Base-by-base conservation (phyloP, 2,329 filamentous ascomycete species). In the Talaromyces sp. region DNA sequence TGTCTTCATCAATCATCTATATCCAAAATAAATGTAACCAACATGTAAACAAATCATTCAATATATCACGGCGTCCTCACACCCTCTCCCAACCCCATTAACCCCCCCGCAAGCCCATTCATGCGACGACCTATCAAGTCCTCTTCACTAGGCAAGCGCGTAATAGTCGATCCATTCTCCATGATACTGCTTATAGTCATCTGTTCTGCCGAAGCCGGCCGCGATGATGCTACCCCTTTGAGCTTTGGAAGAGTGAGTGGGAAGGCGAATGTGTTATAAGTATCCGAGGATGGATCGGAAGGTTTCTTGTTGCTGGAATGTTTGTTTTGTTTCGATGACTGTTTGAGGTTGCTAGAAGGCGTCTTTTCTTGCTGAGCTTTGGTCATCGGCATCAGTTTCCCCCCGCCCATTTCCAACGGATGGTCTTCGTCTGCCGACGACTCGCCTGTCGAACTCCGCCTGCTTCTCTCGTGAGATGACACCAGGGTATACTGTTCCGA, bases 351-450 rank as follows among this genome's bases (percentile, higher is more conserved):
- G 16, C 16, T 16, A 28, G 44, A 51, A 51, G 44, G n/a, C 16
- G 9, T 6, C 50, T 56, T 9, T 56, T 23, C 23, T 23, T 23
- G 23, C 23, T 23, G 23, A 2, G 59, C 36, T 14, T 55, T 53
- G 6, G 59, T 60, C 33, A 71, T 36, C 6, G 72, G 67, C 1
- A 68, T 69, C 54, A 75, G 62, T 34, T 66, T 73, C 31, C 65
- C 84, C 80, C 88, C 85, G 68, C 84, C 57, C 80, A 96, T 96
- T 75, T 96, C 93, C 9, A 97, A 75, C 3, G 91, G 90, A 23
- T 81, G 78, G 58, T 96, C 92, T 65, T 96, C 92, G 36, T 95
- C 91, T 0, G 87, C 90, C 10, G 87, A 89, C 81, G 90, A 75
- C 86, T 89, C 53, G 79, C 83, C 62, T 0, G 76, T 77, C 1